phyloP scores from a whole-genome alignment of 2,329 filamentous ascomycete genomes.

The Arthrobotrys entomopaga region DNA sequence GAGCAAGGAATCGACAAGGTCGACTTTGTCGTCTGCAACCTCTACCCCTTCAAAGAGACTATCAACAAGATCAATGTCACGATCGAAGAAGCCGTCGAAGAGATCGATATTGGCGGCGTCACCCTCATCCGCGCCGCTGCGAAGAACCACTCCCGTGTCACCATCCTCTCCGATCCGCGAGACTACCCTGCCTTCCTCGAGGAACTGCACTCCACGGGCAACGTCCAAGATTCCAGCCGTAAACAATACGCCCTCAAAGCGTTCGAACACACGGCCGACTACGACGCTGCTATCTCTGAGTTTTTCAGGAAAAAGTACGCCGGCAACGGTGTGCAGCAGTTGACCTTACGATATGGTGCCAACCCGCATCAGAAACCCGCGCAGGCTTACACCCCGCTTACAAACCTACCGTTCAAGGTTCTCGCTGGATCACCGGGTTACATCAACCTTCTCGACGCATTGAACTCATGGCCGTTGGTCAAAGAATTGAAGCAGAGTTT shows the following conservation, averaged over 20 bases:
- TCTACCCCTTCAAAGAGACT: constrained; percentile 99
- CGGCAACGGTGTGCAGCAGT: constrained; percentile 80
- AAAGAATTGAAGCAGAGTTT: constrained; percentile 94
- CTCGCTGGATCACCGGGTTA: constrained; percentile 90
- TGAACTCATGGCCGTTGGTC: constrained; percentile 96
- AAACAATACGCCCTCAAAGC: constrained; percentile 95
- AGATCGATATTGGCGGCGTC: constrained; percentile 98
- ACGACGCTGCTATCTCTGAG: constrained; percentile 90
- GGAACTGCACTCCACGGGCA: constrained; percentile 76
- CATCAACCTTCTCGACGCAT: constrained; percentile 94
- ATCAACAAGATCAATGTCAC: constrained; percentile 97
- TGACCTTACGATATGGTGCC: constrained; percentile 89
- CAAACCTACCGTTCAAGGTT: constrained; percentile 90
- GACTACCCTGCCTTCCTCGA: constrained; percentile 95
- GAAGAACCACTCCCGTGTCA: constrained; percentile 96
- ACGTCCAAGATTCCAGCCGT: constrained; percentile 84
- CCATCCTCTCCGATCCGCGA: constrained; percentile 90
- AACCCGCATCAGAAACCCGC: constrained; percentile 99
- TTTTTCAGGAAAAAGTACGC: constrained; percentile 99
- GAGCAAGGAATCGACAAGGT: constrained; percentile 96
- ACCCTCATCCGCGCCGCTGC: constrained; percentile 95
- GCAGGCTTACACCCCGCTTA: constrained; percentile 78
- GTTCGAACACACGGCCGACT: constrained; percentile 97
- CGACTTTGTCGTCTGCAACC: constrained; percentile 96
- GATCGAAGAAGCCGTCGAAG: constrained; percentile 94